Base-by-base conservation (phyloP, 352 stramenopile species). In the Stramenopiles sp. region DNA sequence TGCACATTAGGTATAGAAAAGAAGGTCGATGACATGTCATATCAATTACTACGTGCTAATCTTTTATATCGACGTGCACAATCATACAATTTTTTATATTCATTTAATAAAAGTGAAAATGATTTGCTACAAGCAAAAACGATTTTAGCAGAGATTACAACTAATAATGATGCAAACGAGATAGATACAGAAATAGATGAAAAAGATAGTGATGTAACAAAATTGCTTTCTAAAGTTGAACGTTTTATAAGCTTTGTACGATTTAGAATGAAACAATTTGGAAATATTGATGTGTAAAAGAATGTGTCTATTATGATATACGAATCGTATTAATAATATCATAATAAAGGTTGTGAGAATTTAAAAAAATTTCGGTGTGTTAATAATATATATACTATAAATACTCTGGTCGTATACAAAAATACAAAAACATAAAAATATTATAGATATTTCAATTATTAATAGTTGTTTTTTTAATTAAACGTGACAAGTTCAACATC, bases 401-500 rank as follows among this genome's bases (percentile, higher is more conserved):
- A n/a, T n/a, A n/a, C n/a, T n/a, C n/a, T n/a, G n/a, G n/a, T n/a
- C n/a, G n/a, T n/a, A n/a, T n/a, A n/a, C n/a, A n/a, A n/a, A n/a
- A n/a, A n/a, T n/a, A n/a, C n/a, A n/a, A n/a, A n/a, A n/a, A n/a
- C n/a, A n/a, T n/a, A n/a, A n/a, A n/a, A n/a, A n/a, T n/a, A n/a
- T n/a, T n/a, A n/a, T n/a, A n/a, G n/a, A n/a, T n/a, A n/a, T n/a
- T n/a, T n/a, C n/a, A n/a, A n/a, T n/a, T n/a, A n/a, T n/a, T n/a
- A n/a, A n/a, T n/a, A n/a, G n/a, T n/a, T 73, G 1, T 1, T 1
- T 32, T 78, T 74, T 83, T 76, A 87, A 31, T 79, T 84, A 73
- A 85, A 86, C 1, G 80, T 86, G 38, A 92, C 83, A 53, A 92
- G 84, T 78, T 91, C 88, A 38, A 92, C 87, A 63, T 91, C 88